These are phyloP conservation scores for Tripidium arundinaceum DNA, from an alignment of 202 grass and related monocot species.

Conservation along the genomic window DNA sequence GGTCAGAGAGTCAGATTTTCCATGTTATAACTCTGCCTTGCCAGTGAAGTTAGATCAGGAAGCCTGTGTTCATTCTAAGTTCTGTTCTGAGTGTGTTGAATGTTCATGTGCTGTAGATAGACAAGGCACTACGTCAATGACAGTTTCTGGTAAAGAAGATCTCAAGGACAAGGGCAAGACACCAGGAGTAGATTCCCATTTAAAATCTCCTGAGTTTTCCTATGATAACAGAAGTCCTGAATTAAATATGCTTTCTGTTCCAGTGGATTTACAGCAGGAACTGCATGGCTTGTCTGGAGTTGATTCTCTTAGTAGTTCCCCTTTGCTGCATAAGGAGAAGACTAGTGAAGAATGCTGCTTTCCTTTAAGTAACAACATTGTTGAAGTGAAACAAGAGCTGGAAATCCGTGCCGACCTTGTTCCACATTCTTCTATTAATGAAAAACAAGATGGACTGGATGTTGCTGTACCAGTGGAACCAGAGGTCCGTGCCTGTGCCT, in stretches of 20 bases:
- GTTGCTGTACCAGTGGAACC: constrained; percentile 29
- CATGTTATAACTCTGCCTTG: not conserved
- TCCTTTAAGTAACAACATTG: constrained; percentile 18
- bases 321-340: constrained; percentile 24
- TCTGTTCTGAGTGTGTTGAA: constrained; percentile 25
- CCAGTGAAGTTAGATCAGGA: constrained; percentile 29
- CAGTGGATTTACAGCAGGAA: constrained; percentile 32
- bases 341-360: constrained; percentile 4
- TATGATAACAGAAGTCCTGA: constrained; percentile 36
- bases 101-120: constrained; percentile 17
- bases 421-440: constrained; percentile 12
- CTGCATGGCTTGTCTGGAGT: constrained; percentile 4
- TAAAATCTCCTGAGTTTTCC: constrained; percentile 22
- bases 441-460: constrained; percentile 25
- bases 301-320: constrained; percentile 17
- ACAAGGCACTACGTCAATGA: constrained; percentile 9
- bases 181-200: constrained; percentile 25
- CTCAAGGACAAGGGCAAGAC: constrained; percentile 10
- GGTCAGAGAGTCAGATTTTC: constrained; percentile 30
- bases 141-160: constrained; percentile 12
- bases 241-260: constrained; percentile 25
- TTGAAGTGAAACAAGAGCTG: constrained; percentile 30
- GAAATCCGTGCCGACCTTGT: constrained; percentile 12
- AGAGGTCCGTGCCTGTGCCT: not conserved
- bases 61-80: constrained; percentile 24